Conservation (phyloP, 768 basidiomycete genomes). For the Suillus subaureus region DNA sequence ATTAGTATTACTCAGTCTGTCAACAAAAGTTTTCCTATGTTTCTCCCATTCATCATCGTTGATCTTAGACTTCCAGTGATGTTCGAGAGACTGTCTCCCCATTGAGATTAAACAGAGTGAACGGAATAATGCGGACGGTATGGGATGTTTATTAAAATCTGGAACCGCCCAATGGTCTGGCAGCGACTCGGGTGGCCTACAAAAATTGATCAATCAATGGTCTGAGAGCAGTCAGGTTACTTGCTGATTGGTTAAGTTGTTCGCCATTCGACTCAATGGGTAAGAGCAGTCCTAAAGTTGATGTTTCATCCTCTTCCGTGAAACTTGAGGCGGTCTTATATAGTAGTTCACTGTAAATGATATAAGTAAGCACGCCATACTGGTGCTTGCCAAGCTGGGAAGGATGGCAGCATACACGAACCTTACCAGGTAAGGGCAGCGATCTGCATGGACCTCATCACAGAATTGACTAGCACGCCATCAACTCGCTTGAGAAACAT, state of each 20-base stretch:
- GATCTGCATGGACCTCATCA: background rate
- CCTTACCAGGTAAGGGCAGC: background rate
- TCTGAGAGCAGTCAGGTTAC: background rate
- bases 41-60: background rate
- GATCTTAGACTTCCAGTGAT: slow-evolving; percentile 4
- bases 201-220: background rate
- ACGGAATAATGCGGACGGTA: background rate
- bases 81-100: slow-evolving; percentile 3
- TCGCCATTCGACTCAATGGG: background rate
- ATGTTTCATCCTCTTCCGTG: background rate
- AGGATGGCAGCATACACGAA: background rate
- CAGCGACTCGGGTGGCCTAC: background rate
- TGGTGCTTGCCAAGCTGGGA: background rate
- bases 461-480: background rate
- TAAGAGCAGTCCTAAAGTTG: too few species aligned
- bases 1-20: slow-evolving; percentile 1
- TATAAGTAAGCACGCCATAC: background rate
- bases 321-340: too few species aligned
- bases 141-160: background rate
- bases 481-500: background rate
- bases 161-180: background rate
- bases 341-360: background rate
- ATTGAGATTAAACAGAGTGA: slow-evolving; percentile 6
- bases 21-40: background rate
- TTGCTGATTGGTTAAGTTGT: background rate